A percentile compares a stretch with the other conserved stretches of the same genome.
phyloP scores from a whole-genome alignment of 2,329 filamentous ascomycete species.

The Trichoderma sp. region DNA sequence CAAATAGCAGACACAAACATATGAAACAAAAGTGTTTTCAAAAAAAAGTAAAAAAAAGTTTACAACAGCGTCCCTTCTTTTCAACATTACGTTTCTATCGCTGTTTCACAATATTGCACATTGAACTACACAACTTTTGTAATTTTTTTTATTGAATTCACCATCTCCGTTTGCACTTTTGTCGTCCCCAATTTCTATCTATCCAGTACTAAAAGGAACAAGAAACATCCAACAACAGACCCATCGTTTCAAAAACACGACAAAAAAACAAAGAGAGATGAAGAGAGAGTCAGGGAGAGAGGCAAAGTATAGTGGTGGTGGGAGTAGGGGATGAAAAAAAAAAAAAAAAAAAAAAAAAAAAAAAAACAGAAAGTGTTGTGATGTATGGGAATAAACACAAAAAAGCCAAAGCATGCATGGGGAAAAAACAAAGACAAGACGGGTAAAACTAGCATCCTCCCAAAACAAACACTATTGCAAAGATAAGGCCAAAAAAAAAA shows the following conservation, averaged over 20 bases:
- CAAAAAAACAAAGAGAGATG: conserved; percentile 3
- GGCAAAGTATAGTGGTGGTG: neutral
- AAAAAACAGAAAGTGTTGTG: conserved; percentile 12
- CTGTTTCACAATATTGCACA: neutral
- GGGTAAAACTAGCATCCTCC: neutral
- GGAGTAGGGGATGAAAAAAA: neutral
- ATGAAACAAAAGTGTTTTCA: neutral
- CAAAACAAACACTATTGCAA: neutral
- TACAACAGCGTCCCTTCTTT: neutral
- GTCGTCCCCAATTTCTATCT: conserved; percentile 17
- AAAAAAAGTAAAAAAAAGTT: neutral
- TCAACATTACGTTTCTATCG: neutral
- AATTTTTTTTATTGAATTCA: neutral
- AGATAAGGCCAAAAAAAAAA: conserved; percentile 20
- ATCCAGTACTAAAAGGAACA: conserved; percentile 23
- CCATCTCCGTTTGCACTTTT: conserved; percentile 26
- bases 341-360: conserved; percentile 15
- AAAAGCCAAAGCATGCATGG: neutral
- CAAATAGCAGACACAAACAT: neutral
- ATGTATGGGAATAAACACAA: conserved; percentile 19
- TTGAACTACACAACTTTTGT: neutral
- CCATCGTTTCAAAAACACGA: conserved; percentile 18
- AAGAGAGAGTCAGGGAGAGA: neutral
- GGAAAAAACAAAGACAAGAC: neutral
- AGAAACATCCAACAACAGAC: conserved; percentile 21